Conservation (phyloP, 495 filamentous ascomycete species). For the Daldinia concentrica region DNA sequence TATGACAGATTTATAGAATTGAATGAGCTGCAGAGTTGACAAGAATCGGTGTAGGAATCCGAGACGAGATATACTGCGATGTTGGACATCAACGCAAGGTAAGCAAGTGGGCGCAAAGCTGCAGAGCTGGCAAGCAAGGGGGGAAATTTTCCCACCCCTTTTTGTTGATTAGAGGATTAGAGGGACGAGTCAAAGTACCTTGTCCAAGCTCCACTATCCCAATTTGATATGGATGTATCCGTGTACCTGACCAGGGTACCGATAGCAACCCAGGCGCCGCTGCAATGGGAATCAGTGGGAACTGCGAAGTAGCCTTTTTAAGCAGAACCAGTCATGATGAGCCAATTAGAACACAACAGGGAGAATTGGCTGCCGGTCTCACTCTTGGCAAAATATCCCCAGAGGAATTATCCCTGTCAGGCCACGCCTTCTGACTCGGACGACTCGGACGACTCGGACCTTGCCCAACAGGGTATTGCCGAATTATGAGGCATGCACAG, state of each 20-base stretch:
- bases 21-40: not conserved
- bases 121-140: conserved; percentile 5
- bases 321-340: conserved; percentile 32
- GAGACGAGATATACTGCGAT: not conserved
- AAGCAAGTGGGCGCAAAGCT: conserved; percentile 7
- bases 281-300: conserved; percentile 31
- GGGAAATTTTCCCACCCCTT: conserved; percentile 31
- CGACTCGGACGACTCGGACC: conserved; percentile 10
- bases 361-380: conserved; percentile 25
- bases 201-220: conserved; percentile 14
- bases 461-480: conserved; percentile 1
- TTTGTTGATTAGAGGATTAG: conserved; percentile 13
- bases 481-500: not conserved
- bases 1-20: not conserved
- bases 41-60: conserved; percentile 15
- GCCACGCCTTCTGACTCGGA: conserved; percentile 18
- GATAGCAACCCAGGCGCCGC: conserved; percentile 14
- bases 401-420: conserved; percentile 23
- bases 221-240: conserved; percentile 5
- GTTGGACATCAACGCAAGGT: conserved; percentile 28
- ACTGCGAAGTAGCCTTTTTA: conserved; percentile 26
- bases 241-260: conserved; percentile 5
- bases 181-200: not conserved
- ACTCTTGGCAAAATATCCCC: conserved; percentile 13
- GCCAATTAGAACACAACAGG: conserved; percentile 30